Percentiles rank a stretch among this genome's conserved stretches.
phyloP scores from a whole-genome alignment of 2,329 filamentous ascomycete genomes.

The Alternaria solani region DNA sequence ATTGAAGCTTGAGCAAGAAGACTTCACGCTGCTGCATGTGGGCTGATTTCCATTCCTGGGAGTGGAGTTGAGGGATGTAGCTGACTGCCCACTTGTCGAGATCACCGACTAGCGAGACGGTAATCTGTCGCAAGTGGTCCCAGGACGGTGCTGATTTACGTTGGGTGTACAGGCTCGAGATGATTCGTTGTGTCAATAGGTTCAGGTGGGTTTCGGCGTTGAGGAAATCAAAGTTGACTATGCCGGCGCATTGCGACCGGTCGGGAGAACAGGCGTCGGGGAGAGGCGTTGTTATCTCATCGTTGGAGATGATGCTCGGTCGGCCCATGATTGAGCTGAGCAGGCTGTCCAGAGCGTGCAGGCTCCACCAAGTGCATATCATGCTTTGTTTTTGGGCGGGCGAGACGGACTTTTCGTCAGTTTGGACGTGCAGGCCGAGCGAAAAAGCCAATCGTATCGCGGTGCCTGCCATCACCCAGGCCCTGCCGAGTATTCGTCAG shows the following conservation, averaged over 20 bases:
- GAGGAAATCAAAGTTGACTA: constrained; percentile 2
- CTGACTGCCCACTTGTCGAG: constrained; percentile 40
- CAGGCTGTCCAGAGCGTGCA: constrained; percentile 45
- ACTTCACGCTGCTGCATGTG: constrained; percentile 18
- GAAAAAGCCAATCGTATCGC: constrained; percentile 44
- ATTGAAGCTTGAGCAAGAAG: constrained; percentile 35
- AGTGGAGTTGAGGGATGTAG: constrained; percentile 2
- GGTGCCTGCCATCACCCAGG: constrained; percentile 44
- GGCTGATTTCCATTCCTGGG: neutral
- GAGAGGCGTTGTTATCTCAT: constrained; percentile 35
- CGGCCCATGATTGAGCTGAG: constrained; percentile 47
- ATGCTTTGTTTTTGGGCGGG: constrained; percentile 37
- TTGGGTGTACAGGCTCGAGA: constrained; percentile 41
- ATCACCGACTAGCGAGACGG: constrained; percentile 33
- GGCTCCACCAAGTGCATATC: constrained; percentile 48
- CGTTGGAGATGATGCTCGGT: constrained; percentile 41
- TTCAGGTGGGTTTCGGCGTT: constrained; percentile 13
- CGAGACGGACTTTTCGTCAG: constrained; percentile 25
- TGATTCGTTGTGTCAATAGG: constrained; percentile 15
- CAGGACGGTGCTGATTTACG: constrained; percentile 37
- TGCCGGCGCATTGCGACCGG: neutral
- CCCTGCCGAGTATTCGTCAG: constrained; percentile 30
- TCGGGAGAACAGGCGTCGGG: constrained; percentile 15
- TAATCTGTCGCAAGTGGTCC: constrained; percentile 39
- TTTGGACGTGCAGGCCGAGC: constrained; percentile 46